Evolutionary conservation across 2,329 filamentous ascomycete species (phyloP), one percentile per base, ranked within the genome.

Genomic region (Dendryphion nanum): DNA sequence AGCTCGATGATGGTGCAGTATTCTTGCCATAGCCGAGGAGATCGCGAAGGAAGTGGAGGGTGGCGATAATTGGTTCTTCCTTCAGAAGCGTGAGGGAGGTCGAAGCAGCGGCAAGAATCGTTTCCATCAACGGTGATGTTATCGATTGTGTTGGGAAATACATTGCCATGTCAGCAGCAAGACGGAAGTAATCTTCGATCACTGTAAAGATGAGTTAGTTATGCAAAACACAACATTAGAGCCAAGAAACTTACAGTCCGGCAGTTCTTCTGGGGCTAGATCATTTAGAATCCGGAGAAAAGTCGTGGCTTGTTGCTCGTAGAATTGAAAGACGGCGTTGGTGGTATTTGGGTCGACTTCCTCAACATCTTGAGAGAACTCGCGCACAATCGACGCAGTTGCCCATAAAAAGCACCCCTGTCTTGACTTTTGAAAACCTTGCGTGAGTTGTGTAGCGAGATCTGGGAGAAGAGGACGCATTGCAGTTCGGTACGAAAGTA

Each of bases 351-450:
- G 77, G 38, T 91, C 85, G 15, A 97, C 86, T 44, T 86, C 81
- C 52, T 95, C 89, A 29, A 86, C 81, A 29, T 91, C 89, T 53
- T 95, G 88, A 0, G 89, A 93, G 61, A 97, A 98, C 64, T 98
- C 93, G 42, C 93, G 85, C 19, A 98, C 78, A 46, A 98, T 94
- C 6, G 91, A 89, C 48, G 90, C 87, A 2, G 91, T 96, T 1
- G 93, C 91, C 93, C 93, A 98, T n/a, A 98, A 75, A 76, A 98
- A 98, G 64, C 91, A 96, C 10, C 93, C 93, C 67, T 98, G 91
- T 44, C 83, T 81, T 8, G 91, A 96, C 14, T 79, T 77, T 38
- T 85, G 78, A 63, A 98, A 98, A 4, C 91, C 90, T 47, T 77
- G 78, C 1, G 88, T 88, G 40, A 98, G 78, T 66, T 91, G 94